A percentile compares a stretch with the other conserved stretches of the same genome.
These are phyloP conservation scores for Mortierella sp. DNA, from an alignment of 371 early-diverging fungal genomes.

Conservation along the genomic window DNA sequence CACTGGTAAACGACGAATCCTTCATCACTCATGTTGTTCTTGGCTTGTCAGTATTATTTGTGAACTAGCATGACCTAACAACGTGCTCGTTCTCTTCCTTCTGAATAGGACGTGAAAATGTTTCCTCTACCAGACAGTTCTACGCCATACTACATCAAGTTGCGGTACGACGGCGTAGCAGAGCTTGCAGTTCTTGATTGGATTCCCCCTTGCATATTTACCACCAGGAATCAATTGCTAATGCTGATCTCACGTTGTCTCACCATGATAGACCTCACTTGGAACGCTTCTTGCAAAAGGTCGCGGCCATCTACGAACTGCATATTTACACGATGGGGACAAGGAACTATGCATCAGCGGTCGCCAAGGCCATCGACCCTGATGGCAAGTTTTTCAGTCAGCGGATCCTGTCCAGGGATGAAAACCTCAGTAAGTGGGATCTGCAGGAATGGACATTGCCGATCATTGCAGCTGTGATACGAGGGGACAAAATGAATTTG, in stretches of 20 bases:
- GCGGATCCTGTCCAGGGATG: slow-evolving; percentile 97
- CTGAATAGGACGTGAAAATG: slow-evolving; percentile 73
- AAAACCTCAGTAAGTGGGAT: slow-evolving; percentile 83
- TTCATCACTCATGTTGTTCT: neutral
- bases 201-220: neutral
- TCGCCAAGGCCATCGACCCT: slow-evolving; percentile 94
- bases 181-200: neutral
- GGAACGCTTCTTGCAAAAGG: slow-evolving; percentile 79
- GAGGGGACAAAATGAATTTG: neutral
- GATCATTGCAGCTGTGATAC: neutral
- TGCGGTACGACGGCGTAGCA: slow-evolving; percentile 62
- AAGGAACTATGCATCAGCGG: slow-evolving; percentile 92
- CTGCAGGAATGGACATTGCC: no score
- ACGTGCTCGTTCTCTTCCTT: neutral
- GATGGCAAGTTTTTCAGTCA: slow-evolving; percentile 84
- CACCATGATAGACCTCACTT: slow-evolving; percentile 80
- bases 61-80: neutral
- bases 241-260: neutral
- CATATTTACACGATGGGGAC: slow-evolving; percentile 99
- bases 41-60: no score
- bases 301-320: slow-evolving; percentile 88
- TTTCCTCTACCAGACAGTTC: slow-evolving; percentile 83
- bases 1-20: slow-evolving; percentile 45
- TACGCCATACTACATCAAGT: slow-evolving; percentile 85
- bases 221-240: neutral